Evolutionary conservation across 2,329 filamentous ascomycete genomes (phyloP).

Genomic region (Alternaria consortialis): DNA sequence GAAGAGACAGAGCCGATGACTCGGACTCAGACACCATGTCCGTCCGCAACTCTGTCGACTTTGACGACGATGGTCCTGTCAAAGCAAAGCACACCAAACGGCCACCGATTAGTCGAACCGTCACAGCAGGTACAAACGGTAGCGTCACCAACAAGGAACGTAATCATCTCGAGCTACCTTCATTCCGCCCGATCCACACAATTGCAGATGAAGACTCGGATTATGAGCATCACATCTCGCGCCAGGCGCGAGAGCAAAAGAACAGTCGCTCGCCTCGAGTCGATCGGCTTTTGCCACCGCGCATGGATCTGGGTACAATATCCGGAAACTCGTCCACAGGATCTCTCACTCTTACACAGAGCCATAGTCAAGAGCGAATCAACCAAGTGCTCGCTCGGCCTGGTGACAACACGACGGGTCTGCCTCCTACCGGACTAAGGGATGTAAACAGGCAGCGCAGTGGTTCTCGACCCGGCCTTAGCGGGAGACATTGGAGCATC

Average conservation of each 20-base stretch:
- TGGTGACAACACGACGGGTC: constrained; percentile 38
- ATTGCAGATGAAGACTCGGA: constrained; percentile 32
- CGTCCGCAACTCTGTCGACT: constrained; percentile 56
- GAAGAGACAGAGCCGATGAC: constrained; percentile 61
- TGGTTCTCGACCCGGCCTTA: constrained; percentile 49
- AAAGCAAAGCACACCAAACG: constrained; percentile 24
- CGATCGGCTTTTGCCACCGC: constrained; percentile 58
- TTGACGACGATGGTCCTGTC: constrained; percentile 38
- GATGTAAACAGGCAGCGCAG: constrained; percentile 31
- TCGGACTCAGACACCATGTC: constrained; percentile 57
- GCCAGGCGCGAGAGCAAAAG: constrained; percentile 51
- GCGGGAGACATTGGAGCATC: constrained; percentile 66
- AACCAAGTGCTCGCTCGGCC: constrained; percentile 44
- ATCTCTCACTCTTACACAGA: constrained; percentile 34
- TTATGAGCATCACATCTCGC: constrained; percentile 52
- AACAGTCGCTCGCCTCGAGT: constrained; percentile 54
- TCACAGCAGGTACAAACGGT: constrained; percentile 34
- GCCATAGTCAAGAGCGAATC: constrained; percentile 38
- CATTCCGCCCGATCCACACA: constrained; percentile 44
- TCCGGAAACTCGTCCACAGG: constrained; percentile 33
- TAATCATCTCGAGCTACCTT: constrained; percentile 48
- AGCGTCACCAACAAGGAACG: constrained; percentile 35
- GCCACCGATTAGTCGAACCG: constrained; percentile 44
- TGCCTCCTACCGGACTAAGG: constrained; percentile 44
- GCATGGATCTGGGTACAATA: constrained; percentile 56